Evolutionary conservation across 495 filamentous ascomycete genomes (phyloP).

Genomic region (Aspergillus panamensis): DNA sequence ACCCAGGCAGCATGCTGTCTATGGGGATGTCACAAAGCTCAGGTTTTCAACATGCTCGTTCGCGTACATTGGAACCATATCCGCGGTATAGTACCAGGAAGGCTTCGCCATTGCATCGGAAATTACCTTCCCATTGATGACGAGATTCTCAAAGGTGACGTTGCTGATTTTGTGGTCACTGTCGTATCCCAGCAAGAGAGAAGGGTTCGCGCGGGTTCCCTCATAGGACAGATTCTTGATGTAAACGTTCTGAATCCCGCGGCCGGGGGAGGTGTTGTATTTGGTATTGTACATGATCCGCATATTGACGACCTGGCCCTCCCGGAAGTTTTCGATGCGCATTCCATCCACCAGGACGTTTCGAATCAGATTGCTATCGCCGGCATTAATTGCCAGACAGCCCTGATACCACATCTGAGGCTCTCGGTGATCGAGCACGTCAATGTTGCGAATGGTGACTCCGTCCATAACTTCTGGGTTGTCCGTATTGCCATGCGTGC

Average conservation of each 20-base stretch:
- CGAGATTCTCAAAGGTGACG: slow-evolving; percentile 20
- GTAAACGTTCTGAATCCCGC: slow-evolving; percentile 16
- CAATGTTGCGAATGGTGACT: slow-evolving; percentile 16
- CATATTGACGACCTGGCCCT: slow-evolving; percentile 19
- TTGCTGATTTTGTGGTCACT: slow-evolving; percentile 1
- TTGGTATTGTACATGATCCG: slow-evolving; percentile 21
- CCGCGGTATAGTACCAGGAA: slow-evolving; percentile 16
- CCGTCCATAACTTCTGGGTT: slow-evolving; percentile 13
- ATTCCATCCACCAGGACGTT: slow-evolving; percentile 16
- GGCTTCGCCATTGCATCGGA: slow-evolving; percentile 20
- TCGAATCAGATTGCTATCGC: slow-evolving; percentile 13
- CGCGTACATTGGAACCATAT: slow-evolving; percentile 18
- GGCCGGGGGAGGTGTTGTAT: slow-evolving; percentile 18
- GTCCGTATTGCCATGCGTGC: slow-evolving; percentile 17
- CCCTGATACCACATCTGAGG: slow-evolving; percentile 21
- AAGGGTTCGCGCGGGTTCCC: slow-evolving; percentile 7
- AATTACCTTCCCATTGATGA: slow-evolving; percentile 10
- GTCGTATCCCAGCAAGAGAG: slow-evolving; percentile 18
- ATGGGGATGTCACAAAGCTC: slow-evolving; percentile 6
- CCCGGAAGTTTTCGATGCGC: slow-evolving; percentile 15
- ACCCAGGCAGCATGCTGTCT: too few species aligned
- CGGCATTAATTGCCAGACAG: slow-evolving; percentile 17
- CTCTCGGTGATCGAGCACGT: slow-evolving; percentile 18
- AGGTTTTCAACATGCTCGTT: slow-evolving; percentile 20
- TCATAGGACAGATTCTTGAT: slow-evolving; percentile 16